Evolutionary conservation across 176 grass and related monocot species (phyloP), one percentile per base, ranked within the genome.

Genomic region (Typha latifolia): DNA sequence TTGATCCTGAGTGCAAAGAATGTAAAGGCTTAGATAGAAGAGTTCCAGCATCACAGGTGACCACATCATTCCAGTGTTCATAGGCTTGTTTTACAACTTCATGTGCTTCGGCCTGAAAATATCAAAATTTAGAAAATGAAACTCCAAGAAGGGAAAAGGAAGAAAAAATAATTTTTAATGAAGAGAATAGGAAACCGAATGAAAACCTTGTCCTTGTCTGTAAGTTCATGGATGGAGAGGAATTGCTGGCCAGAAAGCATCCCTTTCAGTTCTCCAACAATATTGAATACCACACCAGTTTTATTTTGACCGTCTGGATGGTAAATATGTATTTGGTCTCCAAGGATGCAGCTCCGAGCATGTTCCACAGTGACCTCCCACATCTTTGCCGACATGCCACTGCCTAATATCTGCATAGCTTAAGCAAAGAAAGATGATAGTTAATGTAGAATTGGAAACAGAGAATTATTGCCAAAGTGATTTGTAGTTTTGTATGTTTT

Each of bases 371-470:
- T 72, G 26, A 70, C 80, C 73, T 97, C 94, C 94, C 89, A 97
- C 89, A 93, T 87, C 74, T 86, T 93, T 62, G 76, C 37, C 64
- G 94, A 93, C 89, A 97, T 93, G 52, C 94, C 94, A 72, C 81
- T 79, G 34, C 94, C 86, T 52, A 97, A 78, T 82, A 97, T 89
- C 94, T 97, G 78, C 75, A 86, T 78, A 53, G 53, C 65, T 81
- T 75, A 53, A 50, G 61, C 50, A 74, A 73, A 68, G 26, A 70
- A 74, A 78, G 37, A 61, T 74, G 61, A n/a, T 8, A 64, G 32
- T 27, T 12, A 15, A 62, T 82, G 62, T 84, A 43, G 6, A 81
- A 69, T 63, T 37, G 51, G 31, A 69, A 12, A 78, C 61, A 29
- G 20, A 61, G 64, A 14, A 13, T 47, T 51, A 72, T 16, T 22